A percentile compares a stretch with the other conserved stretches of the same genome.
phyloP scores from a whole-genome alignment of 495 filamentous ascomycete species.

The Chaetomium cochliodes region DNA sequence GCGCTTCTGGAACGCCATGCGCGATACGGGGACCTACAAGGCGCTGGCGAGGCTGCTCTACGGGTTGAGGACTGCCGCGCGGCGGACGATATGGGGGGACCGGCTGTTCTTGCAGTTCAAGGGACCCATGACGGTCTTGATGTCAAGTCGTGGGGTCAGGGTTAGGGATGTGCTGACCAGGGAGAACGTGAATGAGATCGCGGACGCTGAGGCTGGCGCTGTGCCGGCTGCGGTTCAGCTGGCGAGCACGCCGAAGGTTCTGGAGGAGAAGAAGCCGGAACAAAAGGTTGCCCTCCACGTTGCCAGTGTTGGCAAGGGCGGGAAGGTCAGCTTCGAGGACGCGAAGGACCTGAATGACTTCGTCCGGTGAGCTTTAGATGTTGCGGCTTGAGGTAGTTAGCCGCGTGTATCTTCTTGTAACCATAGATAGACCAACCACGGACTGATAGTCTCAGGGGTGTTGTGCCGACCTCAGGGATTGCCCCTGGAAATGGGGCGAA shows the following conservation, averaged over 20 bases:
- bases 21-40: constrained; percentile 68
- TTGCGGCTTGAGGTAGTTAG: not conserved
- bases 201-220: constrained; percentile 63
- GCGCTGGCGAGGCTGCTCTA: constrained; percentile 58
- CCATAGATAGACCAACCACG: not conserved
- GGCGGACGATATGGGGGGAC: constrained; percentile 90
- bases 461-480: not conserved
- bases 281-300: constrained; percentile 48
- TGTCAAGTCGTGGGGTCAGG: constrained; percentile 77
- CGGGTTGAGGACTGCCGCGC: constrained; percentile 66
- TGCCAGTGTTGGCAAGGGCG: constrained; percentile 62
- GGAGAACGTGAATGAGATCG: constrained; percentile 82
- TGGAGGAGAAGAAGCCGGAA: constrained; percentile 34
- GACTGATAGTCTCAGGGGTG: not conserved
- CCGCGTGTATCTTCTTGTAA: constrained; percentile 1
- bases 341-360: constrained; percentile 54
- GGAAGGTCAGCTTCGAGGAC: constrained; percentile 69
- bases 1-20: constrained; percentile 69
- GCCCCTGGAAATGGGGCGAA: not conserved
- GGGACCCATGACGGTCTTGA: constrained; percentile 77
- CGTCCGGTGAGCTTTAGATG: constrained; percentile 33
- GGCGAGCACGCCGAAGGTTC: constrained; percentile 39
- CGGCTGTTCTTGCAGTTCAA: constrained; percentile 85
- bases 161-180: constrained; percentile 72
- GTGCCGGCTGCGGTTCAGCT: constrained; percentile 51